Conservation (phyloP, 805 yeast species). For the Yamadazyma paraphyllophila region DNA sequence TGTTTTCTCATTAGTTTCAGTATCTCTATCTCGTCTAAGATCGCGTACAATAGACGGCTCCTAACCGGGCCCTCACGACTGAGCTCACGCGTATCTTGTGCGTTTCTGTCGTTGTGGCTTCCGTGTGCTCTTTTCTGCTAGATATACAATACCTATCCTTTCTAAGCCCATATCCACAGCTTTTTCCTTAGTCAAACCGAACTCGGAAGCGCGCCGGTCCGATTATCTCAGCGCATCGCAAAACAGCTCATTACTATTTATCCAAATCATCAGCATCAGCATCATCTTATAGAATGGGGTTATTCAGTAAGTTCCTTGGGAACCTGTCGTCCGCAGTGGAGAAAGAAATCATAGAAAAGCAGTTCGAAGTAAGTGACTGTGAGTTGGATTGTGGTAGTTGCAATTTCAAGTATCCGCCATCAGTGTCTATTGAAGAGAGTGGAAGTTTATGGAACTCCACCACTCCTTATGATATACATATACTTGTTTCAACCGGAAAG, state of each 20-base stretch:
- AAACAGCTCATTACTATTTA: not conserved
- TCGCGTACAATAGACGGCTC: not conserved
- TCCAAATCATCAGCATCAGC: not conserved
- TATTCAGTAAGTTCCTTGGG: not conserved
- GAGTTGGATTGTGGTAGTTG: conserved; percentile 56
- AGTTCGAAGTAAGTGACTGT: conserved; percentile 44
- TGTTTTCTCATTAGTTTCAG: too few relatives aligned
- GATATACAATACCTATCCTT: too few relatives aligned
- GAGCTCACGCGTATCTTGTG: too few relatives aligned
- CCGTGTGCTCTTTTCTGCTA: too few relatives aligned
- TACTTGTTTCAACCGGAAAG: conserved; percentile 80
- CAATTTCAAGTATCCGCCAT: conserved; percentile 49
- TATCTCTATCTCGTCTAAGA: too few relatives aligned
- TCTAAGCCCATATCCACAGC: too few relatives aligned
- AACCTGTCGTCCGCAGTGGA: not conserved
- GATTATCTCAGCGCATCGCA: not conserved
- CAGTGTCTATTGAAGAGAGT: conserved; percentile 42
- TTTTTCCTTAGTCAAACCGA: not conserved
- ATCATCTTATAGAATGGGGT: not conserved
- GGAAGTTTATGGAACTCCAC: conserved; percentile 65
- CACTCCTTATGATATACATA: conserved; percentile 64
- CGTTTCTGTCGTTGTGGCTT: too few relatives aligned
- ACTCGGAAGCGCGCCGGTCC: not conserved
- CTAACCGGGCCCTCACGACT: not conserved
- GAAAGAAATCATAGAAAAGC: conserved; percentile 9